phyloP scores from a whole-genome alignment of 2,329 filamentous ascomycete species.

The Aspergillus bombycis region DNA sequence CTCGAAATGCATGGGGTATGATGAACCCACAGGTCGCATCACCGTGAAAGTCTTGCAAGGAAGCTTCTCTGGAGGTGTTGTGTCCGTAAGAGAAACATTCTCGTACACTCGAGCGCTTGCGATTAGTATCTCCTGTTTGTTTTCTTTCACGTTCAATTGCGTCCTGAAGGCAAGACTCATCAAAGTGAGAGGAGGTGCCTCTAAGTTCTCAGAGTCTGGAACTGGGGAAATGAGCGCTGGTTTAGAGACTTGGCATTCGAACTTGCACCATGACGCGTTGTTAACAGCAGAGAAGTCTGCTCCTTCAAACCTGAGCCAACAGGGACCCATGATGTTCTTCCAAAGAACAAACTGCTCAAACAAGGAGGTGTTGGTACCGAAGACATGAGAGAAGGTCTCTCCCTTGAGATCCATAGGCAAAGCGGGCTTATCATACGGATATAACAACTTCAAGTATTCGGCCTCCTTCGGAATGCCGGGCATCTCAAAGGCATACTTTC shows the following conservation, averaged over 20 bases:
- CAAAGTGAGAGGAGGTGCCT: slow-evolving; percentile 85
- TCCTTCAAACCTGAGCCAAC: slow-evolving; percentile 89
- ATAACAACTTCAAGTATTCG: slow-evolving; percentile 93
- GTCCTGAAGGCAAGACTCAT: slow-evolving; percentile 94
- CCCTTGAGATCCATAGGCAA: slow-evolving; percentile 73
- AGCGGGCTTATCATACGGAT: slow-evolving; percentile 82
- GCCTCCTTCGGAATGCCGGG: slow-evolving; percentile 82
- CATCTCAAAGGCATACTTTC: slow-evolving; percentile 96
- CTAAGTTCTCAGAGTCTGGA: slow-evolving; percentile 76
- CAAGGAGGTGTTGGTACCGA: slow-evolving; percentile 87
- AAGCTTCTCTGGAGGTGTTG: slow-evolving; percentile 83
- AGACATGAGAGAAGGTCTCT: slow-evolving; percentile 91
- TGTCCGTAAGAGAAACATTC: slow-evolving; percentile 83
- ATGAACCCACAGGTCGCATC: slow-evolving; percentile 75
- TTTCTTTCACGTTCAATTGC: slow-evolving; percentile 84
- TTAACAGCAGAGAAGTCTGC: slow-evolving; percentile 82
- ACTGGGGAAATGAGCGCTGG: slow-evolving; percentile 75
- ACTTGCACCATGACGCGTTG: slow-evolving; percentile 95
- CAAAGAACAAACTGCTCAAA: slow-evolving; percentile 98
- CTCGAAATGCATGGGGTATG: slow-evolving; percentile 88
- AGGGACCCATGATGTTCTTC: slow-evolving; percentile 99
- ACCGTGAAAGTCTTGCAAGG: slow-evolving; percentile 90
- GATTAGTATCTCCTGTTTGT: slow-evolving; percentile 93
- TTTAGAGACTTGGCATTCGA: slow-evolving; percentile 81
- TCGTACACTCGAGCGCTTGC: slow-evolving; percentile 93